Percentiles rank a stretch among this genome's conserved stretches.
Conservation (phyloP, 2,329 filamentous ascomycete species). For the Colletotrichum sp. region DNA sequence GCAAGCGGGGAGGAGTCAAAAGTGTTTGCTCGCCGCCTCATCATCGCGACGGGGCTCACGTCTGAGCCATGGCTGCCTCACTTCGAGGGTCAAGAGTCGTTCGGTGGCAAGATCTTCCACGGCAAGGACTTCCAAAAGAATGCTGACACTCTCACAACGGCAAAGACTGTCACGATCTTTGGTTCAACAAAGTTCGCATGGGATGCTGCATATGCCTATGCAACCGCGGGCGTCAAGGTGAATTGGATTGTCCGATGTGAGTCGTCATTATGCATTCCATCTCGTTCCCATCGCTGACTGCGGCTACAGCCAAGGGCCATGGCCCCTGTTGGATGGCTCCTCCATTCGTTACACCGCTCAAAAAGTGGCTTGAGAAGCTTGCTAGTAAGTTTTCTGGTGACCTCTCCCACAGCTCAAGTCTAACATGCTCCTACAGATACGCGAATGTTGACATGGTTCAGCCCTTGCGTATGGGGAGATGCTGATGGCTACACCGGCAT, state of each 20-base stretch:
- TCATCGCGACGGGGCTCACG: constrained; percentile 61
- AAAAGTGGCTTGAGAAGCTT: constrained; percentile 70
- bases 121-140: constrained; percentile 47
- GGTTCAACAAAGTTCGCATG: constrained; percentile 69
- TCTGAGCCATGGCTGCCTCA: constrained; percentile 51
- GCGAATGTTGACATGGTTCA: constrained; percentile 74
- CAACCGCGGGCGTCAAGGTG: constrained; percentile 56
- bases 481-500: constrained; percentile 62
- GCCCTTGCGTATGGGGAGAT: constrained; percentile 73
- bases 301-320: constrained; percentile 45
- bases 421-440: constrained; percentile 42
- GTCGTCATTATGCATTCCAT: background rate
- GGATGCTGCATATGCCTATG: constrained; percentile 68
- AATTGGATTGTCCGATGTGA: constrained; percentile 63
- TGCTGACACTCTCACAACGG: constrained; percentile 40
- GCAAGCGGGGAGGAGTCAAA: constrained; percentile 17
- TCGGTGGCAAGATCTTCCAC: constrained; percentile 54
- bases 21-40: constrained; percentile 47
- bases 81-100: constrained; percentile 50
- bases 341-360: constrained; percentile 67
- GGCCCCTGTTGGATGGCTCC: constrained; percentile 64
- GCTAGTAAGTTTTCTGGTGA: constrained; percentile 44
- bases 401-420: background rate
- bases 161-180: constrained; percentile 57
- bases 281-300: background rate